These are phyloP conservation scores for Neurospora sublineolata DNA, from an alignment of 495 filamentous ascomycete genomes.

Conservation along the genomic window DNA sequence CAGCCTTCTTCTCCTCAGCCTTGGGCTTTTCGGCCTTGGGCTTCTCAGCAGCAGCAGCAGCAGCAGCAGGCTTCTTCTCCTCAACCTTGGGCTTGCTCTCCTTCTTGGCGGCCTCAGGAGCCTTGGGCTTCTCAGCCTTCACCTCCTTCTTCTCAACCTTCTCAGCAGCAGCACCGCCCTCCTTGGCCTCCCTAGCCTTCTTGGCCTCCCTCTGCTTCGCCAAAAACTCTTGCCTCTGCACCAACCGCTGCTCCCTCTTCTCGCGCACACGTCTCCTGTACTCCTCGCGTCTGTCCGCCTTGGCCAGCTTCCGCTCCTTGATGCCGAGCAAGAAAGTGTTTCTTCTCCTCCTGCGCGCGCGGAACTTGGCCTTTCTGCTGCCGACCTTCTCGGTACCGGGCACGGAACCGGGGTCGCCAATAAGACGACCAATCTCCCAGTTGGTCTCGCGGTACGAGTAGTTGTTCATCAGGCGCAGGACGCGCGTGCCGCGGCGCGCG, in stretches of 20 bases:
- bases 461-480: constrained; percentile 47
- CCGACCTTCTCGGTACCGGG: constrained; percentile 19
- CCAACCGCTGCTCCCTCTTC: constrained; percentile 8
- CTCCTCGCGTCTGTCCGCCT: constrained; percentile 11
- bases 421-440: constrained; percentile 62
- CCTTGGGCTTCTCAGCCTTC: background rate
- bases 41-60: background rate
- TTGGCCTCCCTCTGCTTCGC: constrained; percentile 2
- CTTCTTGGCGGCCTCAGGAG: background rate
- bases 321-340: constrained; percentile 6
- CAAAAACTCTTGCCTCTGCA: constrained; percentile 1
- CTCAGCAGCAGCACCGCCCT: constrained; percentile 2
- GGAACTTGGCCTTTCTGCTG: constrained; percentile 19
- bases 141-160: background rate
- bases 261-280: constrained; percentile 11
- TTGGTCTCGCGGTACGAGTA: constrained; percentile 79
- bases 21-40: background rate
- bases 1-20: background rate
- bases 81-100: background rate
- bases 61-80: background rate
- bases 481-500: constrained; percentile 21
- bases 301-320: constrained; percentile 17
- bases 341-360: constrained; percentile 15
- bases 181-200: constrained; percentile 3
- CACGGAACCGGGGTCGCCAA: constrained; percentile 19